Base-by-base conservation (phyloP, 2,329 filamentous ascomycete genomes). In the Phialophora chinensis region DNA sequence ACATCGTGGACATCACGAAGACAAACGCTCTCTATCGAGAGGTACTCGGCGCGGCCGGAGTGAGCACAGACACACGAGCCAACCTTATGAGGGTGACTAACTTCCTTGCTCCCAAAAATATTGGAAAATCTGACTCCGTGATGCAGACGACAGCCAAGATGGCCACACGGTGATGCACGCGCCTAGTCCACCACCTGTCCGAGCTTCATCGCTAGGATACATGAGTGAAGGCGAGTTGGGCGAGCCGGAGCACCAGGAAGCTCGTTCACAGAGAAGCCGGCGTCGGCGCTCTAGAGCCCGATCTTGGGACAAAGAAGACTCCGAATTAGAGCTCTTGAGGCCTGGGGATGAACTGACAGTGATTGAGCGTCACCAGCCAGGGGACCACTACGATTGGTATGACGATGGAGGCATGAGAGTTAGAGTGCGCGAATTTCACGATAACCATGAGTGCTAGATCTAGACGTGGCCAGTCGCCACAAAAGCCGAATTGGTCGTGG, bases 351-450 rank as follows among this genome's bases (percentile, higher is more conserved):
- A 62, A 54, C 25, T 69, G 31, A 65, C 62, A 33, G 42, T 66
- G 35, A 65, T 66, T 49, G 67, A 69, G 44, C 63, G 62, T 33
- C 64, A 62, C 44, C 49, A n/a, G 33, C 49, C 47, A 31, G 23
- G 33, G n/a, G 66, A 72, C 35, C 68, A 73, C 47, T 73, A 73
- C 49, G 63, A 71, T 33, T 68, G 66, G 66, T 71, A 71, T 44
- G 71, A 73, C 50, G 31, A 60, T 33, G 58, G 69, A 38, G 71
- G 71, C 10, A 70, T 70, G 66, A 64, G 71, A 47, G 66, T 73
- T 7, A 63, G 65, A 60, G 70, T 72, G 33, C 70, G 70, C 47
- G 70, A 72, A 70, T 72, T 54, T 72, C 62, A 69, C 20, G 44
- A 53, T 55, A 25, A 55, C 3, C 23, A 49, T 33, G n/a, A 55